Evolutionary conservation across 1,284 basidiomycete species (phyloP), one percentile per base, ranked within the genome.

Genomic region (Earliella scabrosa): DNA sequence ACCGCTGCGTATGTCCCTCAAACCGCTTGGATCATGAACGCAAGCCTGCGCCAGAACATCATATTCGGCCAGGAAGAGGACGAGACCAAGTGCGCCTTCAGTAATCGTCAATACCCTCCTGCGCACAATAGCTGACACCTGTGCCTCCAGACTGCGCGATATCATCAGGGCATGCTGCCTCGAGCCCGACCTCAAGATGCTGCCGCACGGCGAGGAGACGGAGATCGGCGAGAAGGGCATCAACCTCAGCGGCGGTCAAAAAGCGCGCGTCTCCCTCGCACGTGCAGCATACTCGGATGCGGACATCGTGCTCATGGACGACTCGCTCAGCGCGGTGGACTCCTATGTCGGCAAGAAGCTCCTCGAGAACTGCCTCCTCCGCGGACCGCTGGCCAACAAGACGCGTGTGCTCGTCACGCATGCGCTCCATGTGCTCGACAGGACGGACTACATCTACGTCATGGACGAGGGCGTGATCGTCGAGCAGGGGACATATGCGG

Each of bases 141-240:
- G n/a, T n/a, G n/a, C n/a, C n/a, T n/a, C n/a, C 44, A 84, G 81
- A 58, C 82, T 86, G 68, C 68, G 76, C 4, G 75, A 80, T 31
- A 77, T 87, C 52, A 72, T 89, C 44, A 65, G 77, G 21, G 82
- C 89, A 0, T 92, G 88, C 65, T 77, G 77, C 43, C 71, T 92
- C 40, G 79, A 83, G 56, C 83, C 82, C 47, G 90, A 92, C 68
- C 72, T 92, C 3, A 78, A 81, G 41, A 79, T 88, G 65, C 73
- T 92, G n/a, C 82, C 86, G 2, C 71, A 88, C 48, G 85, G 85
- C 5, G 86, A 89, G 61, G 67, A 78, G 50, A 93, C 91, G 0
- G 90, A 94, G 70, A 90, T 95, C 32, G 93, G 93, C 26, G 93
- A 95, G 72, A 86, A 88, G 62, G 92, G 92, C 6, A 85, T 90